A percentile compares a stretch with the other conserved stretches of the same genome.
These are phyloP conservation scores for Syncephalastrum contaminatum DNA, from an alignment of 371 early-diverging fungal genomes.

Conservation along the genomic window DNA sequence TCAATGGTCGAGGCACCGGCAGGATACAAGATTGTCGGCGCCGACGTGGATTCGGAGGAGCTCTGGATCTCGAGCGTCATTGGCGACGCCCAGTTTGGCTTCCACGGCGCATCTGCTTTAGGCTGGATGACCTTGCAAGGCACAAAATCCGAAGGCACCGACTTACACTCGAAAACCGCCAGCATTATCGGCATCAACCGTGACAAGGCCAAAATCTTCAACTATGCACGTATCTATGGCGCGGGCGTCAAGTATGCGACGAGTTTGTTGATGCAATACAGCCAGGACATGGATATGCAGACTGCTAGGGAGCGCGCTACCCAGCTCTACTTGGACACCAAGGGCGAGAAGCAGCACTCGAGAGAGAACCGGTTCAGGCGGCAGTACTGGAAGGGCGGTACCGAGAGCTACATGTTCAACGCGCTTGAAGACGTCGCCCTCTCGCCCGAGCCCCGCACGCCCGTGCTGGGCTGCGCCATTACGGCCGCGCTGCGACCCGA, in stretches of 20 bases:
- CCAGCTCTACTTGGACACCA: slow-evolving; percentile 79
- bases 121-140: slow-evolving; percentile 99
- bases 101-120: slow-evolving; percentile 92
- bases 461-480: slow-evolving; percentile 85
- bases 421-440: slow-evolving; percentile 83
- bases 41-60: slow-evolving; percentile 97
- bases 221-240: slow-evolving; percentile 96
- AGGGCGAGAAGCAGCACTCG: slow-evolving; percentile 69
- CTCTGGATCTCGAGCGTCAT: slow-evolving; percentile 95
- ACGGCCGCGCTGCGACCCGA: slow-evolving; percentile 80
- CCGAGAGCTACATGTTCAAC: slow-evolving; percentile 97
- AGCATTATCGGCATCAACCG: slow-evolving; percentile 84
- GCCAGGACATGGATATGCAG: slow-evolving; percentile 64
- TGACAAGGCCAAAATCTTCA: slow-evolving; percentile 94
- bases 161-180: slow-evolving; percentile 94
- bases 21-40: slow-evolving; percentile 89
- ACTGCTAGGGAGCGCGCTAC: slow-evolving; percentile 69
- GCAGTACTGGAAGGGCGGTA: slow-evolving; percentile 87
- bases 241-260: slow-evolving; percentile 88
- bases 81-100: slow-evolving; percentile 93
- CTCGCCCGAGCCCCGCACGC: slow-evolving; percentile 78
- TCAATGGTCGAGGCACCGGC: slow-evolving; percentile 81
- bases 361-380: slow-evolving; percentile 26
- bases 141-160: slow-evolving; percentile 85
- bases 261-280: slow-evolving; percentile 78